phyloP scores from a whole-genome alignment of 371 early-diverging fungal species.

The Rhizomucor pusillus region DNA sequence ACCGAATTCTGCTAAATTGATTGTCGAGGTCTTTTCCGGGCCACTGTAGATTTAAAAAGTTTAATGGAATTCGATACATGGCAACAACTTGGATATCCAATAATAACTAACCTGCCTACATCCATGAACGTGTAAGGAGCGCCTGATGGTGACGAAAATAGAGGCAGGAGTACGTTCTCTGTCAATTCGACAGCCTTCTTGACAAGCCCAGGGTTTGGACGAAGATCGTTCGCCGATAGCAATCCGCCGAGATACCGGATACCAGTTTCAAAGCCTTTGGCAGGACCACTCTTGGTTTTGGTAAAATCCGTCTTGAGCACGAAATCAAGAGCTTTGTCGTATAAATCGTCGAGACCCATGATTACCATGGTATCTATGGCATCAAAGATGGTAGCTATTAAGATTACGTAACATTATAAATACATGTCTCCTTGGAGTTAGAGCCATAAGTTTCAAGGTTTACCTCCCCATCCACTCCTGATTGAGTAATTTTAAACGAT shows the following conservation, averaged over 20 bases:
- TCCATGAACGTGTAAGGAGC: slow-evolving; percentile 78
- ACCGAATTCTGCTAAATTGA: slow-evolving; percentile 82
- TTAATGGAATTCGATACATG: background rate
- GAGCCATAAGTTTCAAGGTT: background rate
- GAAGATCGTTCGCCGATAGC: slow-evolving; percentile 46
- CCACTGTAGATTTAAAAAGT: background rate
- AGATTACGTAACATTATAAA: background rate
- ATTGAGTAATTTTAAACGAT: slow-evolving; percentile 1
- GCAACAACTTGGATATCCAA: background rate
- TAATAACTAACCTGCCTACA: slow-evolving; percentile 34
- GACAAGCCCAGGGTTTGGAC: slow-evolving; percentile 8
- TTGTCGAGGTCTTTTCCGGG: slow-evolving; percentile 26
- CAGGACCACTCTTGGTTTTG: slow-evolving; percentile 9
- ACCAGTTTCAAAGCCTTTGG: slow-evolving; percentile 62
- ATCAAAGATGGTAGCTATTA: slow-evolving; percentile 73
- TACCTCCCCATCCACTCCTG: slow-evolving; percentile 55
- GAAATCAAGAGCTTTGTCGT: slow-evolving; percentile 49
- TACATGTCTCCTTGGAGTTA: background rate
- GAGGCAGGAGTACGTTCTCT: slow-evolving; percentile 33
- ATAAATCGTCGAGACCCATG: slow-evolving; percentile 75
- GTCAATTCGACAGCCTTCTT: slow-evolving; percentile 28
- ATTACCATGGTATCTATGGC: slow-evolving; percentile 82
- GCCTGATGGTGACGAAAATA: slow-evolving; percentile 43
- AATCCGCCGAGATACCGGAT: slow-evolving; percentile 67
- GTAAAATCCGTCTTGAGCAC: slow-evolving; percentile 30